Base-by-base conservation (phyloP, 2,329 filamentous ascomycete species). In the Fusarium pininemorale region DNA sequence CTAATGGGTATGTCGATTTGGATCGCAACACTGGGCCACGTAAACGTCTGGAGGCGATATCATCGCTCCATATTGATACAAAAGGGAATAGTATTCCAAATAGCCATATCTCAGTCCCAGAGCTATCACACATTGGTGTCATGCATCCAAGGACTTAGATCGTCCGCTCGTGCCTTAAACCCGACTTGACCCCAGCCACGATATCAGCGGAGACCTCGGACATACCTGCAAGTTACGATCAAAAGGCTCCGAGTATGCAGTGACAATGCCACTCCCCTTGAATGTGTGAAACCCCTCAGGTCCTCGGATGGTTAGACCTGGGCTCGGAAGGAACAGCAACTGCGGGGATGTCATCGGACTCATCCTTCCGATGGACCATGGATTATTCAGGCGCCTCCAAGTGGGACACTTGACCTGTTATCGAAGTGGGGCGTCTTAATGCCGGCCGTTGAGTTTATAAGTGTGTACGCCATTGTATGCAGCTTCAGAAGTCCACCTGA, bases 101-200 rank as follows among this genome's bases (percentile, higher is more conserved):
- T 28, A 37, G n/a, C 6, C 6, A 16, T 5, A 9, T 15, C 4
- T 0, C 5, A 9, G 6, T 22, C n/a, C 16, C 10, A 9, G 24
- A n/a, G 6, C 8, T 26, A 37, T 12, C 10, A 7, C 2, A 22
- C 0, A 6, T 4, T 14, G 7, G 20, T 24, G 8, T 42, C 5
- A 20, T 32, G 26, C 8, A 32, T 18, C 6, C 11, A 20, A 12
- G 26, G 37, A 20, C 11, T 30, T 32, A 24, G 37, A 24, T 20
- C 13, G 11, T 42, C 26, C 15, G 11, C 15, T 14, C 6, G 26
- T 24, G 14, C 26, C 37, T 41, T 30, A n/a, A 30, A 41, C 8
- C 53, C 53, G 35, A 41, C 20, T 1, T 8, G 3, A 15, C 24
- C 50, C 18, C 5, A 20, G 51, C 10, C 7, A 6, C 4, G 6